Conservation (phyloP, 176 grass and related monocot species). For the Bolboschoenus planiculmis region DNA sequence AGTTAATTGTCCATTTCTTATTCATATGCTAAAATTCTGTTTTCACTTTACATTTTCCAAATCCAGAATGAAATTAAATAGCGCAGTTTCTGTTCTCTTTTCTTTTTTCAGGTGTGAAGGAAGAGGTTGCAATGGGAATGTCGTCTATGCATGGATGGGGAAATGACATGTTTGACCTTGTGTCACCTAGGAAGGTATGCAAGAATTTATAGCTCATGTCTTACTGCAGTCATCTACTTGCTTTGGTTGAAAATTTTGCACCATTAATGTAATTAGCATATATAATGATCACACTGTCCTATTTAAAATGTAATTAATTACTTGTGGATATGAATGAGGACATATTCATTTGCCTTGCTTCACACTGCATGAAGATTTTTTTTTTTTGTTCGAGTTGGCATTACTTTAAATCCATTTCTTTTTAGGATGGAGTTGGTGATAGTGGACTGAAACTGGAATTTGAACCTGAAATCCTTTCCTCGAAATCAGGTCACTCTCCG, state of each 20-base stretch:
- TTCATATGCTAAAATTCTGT: not conserved
- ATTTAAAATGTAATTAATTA: not conserved
- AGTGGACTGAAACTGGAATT: constrained; percentile 17
- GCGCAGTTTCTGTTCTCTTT: not conserved
- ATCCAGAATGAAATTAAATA: not conserved
- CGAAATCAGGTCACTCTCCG: not conserved
- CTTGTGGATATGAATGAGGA: not conserved
- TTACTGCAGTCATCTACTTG: not conserved
- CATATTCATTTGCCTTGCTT: not conserved
- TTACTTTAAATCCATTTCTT: constrained; percentile 9
- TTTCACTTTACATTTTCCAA: not conserved
- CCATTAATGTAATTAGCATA: not conserved
- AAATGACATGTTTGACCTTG: constrained; percentile 11
- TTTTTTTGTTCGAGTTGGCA: not conserved
- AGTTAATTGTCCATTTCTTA: not conserved
- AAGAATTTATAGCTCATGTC: not conserved
- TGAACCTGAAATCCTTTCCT: constrained; percentile 16
- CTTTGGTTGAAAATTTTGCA: not conserved
- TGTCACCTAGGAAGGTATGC: constrained; percentile 11
- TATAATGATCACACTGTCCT: not conserved
- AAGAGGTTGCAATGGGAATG: constrained; percentile 2
- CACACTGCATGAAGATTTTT: not conserved
- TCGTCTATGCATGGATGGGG: constrained; percentile 7
- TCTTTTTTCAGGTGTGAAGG: constrained; percentile 7
- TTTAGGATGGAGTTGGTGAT: constrained; percentile 14